Evolutionary conservation across 2,329 filamentous ascomycete genomes (phyloP).

Genomic region (Cephalotrichum gorgonifer): DNA sequence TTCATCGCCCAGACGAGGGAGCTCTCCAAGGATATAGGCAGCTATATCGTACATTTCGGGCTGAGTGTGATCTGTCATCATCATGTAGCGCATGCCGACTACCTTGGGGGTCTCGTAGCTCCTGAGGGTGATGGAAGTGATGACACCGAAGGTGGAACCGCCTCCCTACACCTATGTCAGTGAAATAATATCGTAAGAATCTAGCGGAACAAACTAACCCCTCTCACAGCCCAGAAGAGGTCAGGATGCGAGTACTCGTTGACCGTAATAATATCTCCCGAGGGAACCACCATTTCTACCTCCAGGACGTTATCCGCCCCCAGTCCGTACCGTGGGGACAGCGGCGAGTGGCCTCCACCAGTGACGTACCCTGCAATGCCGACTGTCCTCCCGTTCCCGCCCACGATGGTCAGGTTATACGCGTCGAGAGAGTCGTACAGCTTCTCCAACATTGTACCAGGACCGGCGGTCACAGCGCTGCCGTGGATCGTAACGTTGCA

Average conservation of each 20-base stretch:
- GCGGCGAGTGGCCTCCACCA: constrained; percentile 42
- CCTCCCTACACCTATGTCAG: constrained; percentile 23
- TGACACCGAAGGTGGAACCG: constrained; percentile 41
- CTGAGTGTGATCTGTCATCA: not conserved
- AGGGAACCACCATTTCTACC: constrained; percentile 37
- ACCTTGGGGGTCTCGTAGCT: constrained; percentile 24
- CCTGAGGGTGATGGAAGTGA: constrained; percentile 39
- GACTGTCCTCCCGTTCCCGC: constrained; percentile 38
- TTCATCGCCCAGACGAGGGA: too few relatives aligned
- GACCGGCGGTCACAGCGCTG: constrained; percentile 28
- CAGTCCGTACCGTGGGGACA: constrained; percentile 39
- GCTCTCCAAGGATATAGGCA: too few relatives aligned
- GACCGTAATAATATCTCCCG: constrained; percentile 31
- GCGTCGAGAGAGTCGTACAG: not conserved
- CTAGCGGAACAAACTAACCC: constrained; percentile 21
- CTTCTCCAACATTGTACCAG: not conserved
- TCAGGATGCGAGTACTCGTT: constrained; percentile 38
- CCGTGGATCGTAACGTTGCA: constrained; percentile 27
- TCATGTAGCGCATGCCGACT: not conserved
- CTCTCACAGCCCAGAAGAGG: constrained; percentile 47
- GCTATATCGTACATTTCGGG: constrained; percentile 27
- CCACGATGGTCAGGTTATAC: constrained; percentile 28
- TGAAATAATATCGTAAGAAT: not conserved
- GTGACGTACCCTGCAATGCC: constrained; percentile 43
- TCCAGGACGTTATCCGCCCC: constrained; percentile 45